phyloP scores from a whole-genome alignment of 1,139 yeast species.

The Saccharomyces hybrid region DNA sequence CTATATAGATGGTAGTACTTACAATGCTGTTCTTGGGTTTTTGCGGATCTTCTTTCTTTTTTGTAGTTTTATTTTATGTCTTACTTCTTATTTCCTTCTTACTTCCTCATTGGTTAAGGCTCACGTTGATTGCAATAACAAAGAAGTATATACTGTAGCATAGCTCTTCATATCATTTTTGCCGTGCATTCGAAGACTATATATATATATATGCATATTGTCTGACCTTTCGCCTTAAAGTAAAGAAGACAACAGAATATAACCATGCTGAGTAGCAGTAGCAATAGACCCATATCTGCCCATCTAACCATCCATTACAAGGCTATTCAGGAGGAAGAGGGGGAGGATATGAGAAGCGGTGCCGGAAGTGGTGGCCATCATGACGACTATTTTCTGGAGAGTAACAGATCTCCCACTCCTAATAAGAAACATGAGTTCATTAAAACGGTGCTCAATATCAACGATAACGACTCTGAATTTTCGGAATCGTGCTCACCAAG shows the following conservation, averaged over 20 bases:
- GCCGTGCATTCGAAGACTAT: neutral
- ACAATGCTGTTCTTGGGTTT: neutral
- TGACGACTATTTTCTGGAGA: neutral
- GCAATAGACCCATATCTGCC: slow-evolving; percentile 4
- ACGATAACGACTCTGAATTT: neutral
- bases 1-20: neutral
- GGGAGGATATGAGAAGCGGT: neutral
- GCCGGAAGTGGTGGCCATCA: neutral
- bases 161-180: neutral
- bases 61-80: neutral
- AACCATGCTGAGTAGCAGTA: neutral
- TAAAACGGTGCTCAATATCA: neutral
- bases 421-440: neutral
- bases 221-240: neutral
- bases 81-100: neutral
- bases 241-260: neutral
- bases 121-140: neutral
- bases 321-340: neutral
- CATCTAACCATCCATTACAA: slow-evolving; percentile 6
- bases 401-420: neutral
- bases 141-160: neutral
- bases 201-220: neutral
- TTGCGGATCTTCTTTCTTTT: neutral
- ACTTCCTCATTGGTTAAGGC: neutral
- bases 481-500: neutral